A percentile compares a stretch with the other conserved stretches of the same genome.
phyloP scores from a whole-genome alignment of 352 stramenopile species.

The Phytophthora brassicae region DNA sequence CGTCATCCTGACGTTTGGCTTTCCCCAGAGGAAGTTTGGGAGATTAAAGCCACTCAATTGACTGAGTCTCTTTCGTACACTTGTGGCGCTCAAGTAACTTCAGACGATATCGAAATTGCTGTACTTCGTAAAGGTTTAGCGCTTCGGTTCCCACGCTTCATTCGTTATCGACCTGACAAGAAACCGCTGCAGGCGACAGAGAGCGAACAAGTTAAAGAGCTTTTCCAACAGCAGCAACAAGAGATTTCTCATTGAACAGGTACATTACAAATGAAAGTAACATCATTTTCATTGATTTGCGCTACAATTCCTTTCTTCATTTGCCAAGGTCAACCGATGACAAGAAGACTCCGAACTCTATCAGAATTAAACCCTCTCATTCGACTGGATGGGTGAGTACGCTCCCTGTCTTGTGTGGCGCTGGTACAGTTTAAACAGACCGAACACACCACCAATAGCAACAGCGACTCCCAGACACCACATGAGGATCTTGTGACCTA shows the following conservation, averaged over 20 bases:
- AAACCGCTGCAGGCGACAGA: conserved; percentile 93
- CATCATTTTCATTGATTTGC: conserved; percentile 3
- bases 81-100: conserved; percentile 49
- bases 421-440: conserved; percentile 12
- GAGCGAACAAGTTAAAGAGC: conserved; percentile 90
- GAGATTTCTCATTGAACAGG: conserved; percentile 19
- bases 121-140: conserved; percentile 87
- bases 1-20: conserved; percentile 94
- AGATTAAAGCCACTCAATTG: conserved; percentile 98
- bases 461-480: conserved; percentile 20
- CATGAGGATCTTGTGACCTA: conserved; percentile 23
- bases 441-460: conserved; percentile 8
- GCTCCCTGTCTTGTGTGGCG: conserved; percentile 16
- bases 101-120: conserved; percentile 7
- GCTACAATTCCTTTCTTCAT: neutral
- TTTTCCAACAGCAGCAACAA: conserved; percentile 58
- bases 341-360: too few species aligned
- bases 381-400: conserved; percentile 20
- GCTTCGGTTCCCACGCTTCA: conserved; percentile 98
- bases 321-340: conserved; percentile 13
- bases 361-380: too few species aligned
- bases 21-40: conserved; percentile 94
- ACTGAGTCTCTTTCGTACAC: conserved; percentile 95
- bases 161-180: conserved; percentile 96
- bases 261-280: neutral